Evolutionary conservation across 164 flowering plant genomes (phyloP).

Genomic region (Taxillus chinensis): DNA sequence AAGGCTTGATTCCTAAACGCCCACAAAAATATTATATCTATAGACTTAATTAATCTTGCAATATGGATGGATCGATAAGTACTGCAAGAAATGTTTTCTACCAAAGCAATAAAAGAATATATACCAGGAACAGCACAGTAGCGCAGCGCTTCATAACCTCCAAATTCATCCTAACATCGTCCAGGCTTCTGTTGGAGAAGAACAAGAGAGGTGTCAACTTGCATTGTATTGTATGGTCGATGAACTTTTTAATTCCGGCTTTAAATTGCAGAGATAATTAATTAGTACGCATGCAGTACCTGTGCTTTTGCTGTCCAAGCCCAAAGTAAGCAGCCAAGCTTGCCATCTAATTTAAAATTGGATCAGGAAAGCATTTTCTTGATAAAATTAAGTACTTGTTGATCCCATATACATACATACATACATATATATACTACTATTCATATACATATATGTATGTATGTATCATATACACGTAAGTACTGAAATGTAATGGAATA

Average conservation of each 20-base stretch:
- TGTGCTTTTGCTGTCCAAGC: slow-evolving; percentile 80
- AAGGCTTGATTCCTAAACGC: slow-evolving; percentile 59
- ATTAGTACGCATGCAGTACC: slow-evolving; percentile 34
- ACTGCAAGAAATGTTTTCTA: background rate
- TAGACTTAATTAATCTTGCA: too few species aligned
- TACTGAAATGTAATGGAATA: too few species aligned
- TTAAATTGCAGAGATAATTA: background rate
- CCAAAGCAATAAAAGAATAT: background rate
- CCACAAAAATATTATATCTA: background rate
- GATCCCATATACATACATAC: background rate
- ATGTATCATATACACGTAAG: too few species aligned
- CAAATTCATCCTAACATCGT: slow-evolving; percentile 85
- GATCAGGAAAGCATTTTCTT: background rate
- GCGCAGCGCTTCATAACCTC: slow-evolving; percentile 88
- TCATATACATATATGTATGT: too few species aligned
- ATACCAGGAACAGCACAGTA: slow-evolving; percentile 79
- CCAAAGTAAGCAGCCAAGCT: slow-evolving; percentile 74
- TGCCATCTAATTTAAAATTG: slow-evolving; percentile 51
- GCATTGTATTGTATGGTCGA: background rate
- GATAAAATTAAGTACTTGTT: background rate
- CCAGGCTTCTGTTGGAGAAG: slow-evolving; percentile 58
- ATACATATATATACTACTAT: too few species aligned
- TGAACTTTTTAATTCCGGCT: background rate
- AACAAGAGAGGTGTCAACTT: background rate
- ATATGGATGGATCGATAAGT: too few species aligned